Percentiles rank a stretch among this genome's conserved stretches.
Conservation (phyloP, 306 rosid genomes). For the Comarum palustre region DNA sequence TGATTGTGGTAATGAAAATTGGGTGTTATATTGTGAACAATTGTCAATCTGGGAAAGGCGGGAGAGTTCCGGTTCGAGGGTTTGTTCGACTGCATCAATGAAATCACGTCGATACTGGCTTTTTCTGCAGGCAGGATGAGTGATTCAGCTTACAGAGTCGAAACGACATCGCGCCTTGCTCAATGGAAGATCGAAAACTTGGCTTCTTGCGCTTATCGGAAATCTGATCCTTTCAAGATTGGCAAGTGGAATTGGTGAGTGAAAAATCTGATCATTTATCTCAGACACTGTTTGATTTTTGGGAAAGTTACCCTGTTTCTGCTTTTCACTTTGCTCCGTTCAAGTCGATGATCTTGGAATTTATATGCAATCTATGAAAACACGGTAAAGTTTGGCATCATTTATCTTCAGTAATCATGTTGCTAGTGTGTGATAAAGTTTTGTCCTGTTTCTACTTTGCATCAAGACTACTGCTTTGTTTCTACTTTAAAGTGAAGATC, state of each 20-base stretch:
- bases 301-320: background rate
- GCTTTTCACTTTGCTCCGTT: background rate
- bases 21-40: slow-evolving; percentile 27
- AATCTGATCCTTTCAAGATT: slow-evolving; percentile 95
- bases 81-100: slow-evolving; percentile 92
- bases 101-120: slow-evolving; percentile 71
- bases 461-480: background rate
- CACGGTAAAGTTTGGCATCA: background rate
- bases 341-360: background rate
- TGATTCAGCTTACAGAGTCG: slow-evolving; percentile 84
- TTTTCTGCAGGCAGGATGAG: slow-evolving; percentile 75
- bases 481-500: background rate
- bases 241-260: slow-evolving; percentile 94
- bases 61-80: slow-evolving; percentile 79
- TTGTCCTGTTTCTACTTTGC: background rate
- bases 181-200: slow-evolving; percentile 97
- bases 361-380: background rate
- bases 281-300: background rate
- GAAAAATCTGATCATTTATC: background rate
- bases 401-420: background rate
- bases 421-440: background rate
- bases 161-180: slow-evolving; percentile 90
- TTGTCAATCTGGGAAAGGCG: slow-evolving; percentile 90
- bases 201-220: slow-evolving; percentile 89
- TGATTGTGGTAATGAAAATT: slow-evolving; percentile 47